phyloP scores from a whole-genome alignment of 352 stramenopile genomes.

The Albugo laibachii region DNA sequence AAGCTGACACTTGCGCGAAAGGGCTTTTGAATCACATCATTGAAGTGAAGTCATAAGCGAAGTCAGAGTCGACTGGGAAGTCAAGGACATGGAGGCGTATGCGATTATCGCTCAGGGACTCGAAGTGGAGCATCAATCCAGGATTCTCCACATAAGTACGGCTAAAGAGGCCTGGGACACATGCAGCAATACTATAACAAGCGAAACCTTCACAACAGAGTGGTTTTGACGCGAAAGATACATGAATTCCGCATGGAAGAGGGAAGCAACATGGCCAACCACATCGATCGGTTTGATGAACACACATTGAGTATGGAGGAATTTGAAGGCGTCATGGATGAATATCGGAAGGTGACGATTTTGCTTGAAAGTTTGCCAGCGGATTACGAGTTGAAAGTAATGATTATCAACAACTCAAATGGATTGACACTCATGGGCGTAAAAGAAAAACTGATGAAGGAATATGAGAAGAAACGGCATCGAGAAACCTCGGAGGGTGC shows the following conservation, averaged over 20 bases:
- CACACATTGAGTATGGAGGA: background rate
- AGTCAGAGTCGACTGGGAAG: slow-evolving; percentile 1
- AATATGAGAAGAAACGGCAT: slow-evolving; percentile 3
- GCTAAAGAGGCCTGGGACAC: no score
- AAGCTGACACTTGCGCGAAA: background rate
- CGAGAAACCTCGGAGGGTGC: background rate
- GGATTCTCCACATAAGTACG: background rate
- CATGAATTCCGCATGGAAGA: no score
- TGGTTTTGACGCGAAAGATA: no score
- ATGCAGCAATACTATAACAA: no score
- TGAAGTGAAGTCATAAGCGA: background rate
- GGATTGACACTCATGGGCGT: slow-evolving; percentile 5
- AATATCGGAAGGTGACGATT: slow-evolving; percentile 1
- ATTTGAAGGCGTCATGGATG: background rate
- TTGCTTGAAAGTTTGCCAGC: slow-evolving; percentile 1
- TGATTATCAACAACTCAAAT: slow-evolving; percentile 5
- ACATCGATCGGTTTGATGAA: slow-evolving; percentile 2
- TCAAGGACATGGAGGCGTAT: slow-evolving; percentile 5
- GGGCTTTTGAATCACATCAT: slow-evolving; percentile 3
- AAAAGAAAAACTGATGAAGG: slow-evolving; percentile 12
- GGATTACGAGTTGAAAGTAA: slow-evolving; percentile 2
- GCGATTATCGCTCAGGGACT: background rate
- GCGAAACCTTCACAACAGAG: no score
- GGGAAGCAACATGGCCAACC: no score
- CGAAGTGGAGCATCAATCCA: slow-evolving; percentile 1